Conservation (phyloP, 2,329 filamentous ascomycete genomes). For the Botrytis tulipae region DNA sequence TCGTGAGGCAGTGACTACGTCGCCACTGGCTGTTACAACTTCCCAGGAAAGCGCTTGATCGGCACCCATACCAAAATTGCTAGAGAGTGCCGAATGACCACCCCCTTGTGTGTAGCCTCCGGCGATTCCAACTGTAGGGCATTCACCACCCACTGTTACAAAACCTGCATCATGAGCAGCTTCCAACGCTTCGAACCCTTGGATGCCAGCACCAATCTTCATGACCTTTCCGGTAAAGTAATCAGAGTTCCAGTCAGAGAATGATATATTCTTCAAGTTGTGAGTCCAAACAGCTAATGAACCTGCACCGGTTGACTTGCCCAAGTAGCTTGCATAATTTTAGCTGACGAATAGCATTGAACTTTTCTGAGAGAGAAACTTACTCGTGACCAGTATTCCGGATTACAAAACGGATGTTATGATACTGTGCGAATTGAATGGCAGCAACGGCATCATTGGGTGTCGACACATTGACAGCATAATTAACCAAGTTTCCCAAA, state of each 20-base stretch:
- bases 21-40: constrained; percentile 53
- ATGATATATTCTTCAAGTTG: constrained; percentile 47
- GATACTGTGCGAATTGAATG: constrained; percentile 40
- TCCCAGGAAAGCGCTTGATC: constrained; percentile 58
- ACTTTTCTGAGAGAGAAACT: background rate
- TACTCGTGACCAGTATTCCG: constrained; percentile 57
- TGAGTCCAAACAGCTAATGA: constrained; percentile 58
- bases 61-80: constrained; percentile 56
- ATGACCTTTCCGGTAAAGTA: constrained; percentile 52
- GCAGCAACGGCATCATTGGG: constrained; percentile 37
- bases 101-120: constrained; percentile 62
- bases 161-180: constrained; percentile 44
- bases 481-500: constrained; percentile 42
- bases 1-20: constrained; percentile 48
- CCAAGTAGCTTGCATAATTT: constrained; percentile 43
- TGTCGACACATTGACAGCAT: constrained; percentile 34
- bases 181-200: constrained; percentile 47
- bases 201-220: constrained; percentile 54
- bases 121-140: constrained; percentile 55
- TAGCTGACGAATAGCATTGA: background rate
- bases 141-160: constrained; percentile 52
- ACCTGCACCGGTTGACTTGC: constrained; percentile 61
- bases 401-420: constrained; percentile 47
- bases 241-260: constrained; percentile 42
- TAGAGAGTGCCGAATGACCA: constrained; percentile 54